These are phyloP conservation scores for Senecio squalidus DNA, from an alignment of 140 eudicot species.

Conservation along the genomic window DNA sequence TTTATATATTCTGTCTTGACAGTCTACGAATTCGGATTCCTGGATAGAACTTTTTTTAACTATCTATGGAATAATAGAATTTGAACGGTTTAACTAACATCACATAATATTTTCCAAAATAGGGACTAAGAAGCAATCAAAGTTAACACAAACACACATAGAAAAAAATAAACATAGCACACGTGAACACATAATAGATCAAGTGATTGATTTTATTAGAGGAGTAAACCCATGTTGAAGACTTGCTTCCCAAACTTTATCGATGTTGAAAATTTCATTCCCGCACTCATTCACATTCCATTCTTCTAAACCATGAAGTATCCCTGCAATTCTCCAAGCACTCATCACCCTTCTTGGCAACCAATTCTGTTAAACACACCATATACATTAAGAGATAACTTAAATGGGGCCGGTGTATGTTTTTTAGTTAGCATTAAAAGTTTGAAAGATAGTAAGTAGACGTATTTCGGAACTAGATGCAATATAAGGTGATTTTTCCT, in stretches of 20 bases:
- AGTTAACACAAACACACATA: not conserved
- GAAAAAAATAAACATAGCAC: not conserved
- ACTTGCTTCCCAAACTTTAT: slow-evolving; percentile 53
- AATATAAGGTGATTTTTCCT: too few relatives aligned
- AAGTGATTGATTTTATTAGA: slow-evolving; percentile 23
- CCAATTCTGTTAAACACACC: slow-evolving; percentile 51
- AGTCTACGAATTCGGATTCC: too few relatives aligned
- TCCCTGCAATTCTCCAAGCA: slow-evolving; percentile 80
- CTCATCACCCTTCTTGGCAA: slow-evolving; percentile 84
- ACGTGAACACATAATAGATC: slow-evolving; percentile 1
- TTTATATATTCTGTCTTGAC: too few relatives aligned
- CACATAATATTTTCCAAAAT: too few relatives aligned
- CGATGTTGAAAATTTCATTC: slow-evolving; percentile 37
- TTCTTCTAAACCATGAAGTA: slow-evolving; percentile 50
- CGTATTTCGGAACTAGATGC: too few relatives aligned
- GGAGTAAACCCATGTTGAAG: slow-evolving; percentile 66
- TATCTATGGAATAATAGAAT: too few relatives aligned
- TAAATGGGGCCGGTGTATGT: too few relatives aligned
- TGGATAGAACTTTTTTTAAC: too few relatives aligned
- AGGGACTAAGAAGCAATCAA: too few relatives aligned
- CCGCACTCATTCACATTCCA: slow-evolving; percentile 68
- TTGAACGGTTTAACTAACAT: not conserved
- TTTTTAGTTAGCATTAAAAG: too few relatives aligned
- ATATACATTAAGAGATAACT: too few relatives aligned
- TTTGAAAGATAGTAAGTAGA: too few relatives aligned